Conservation (phyloP, 2,329 filamentous ascomycete genomes). For the Harringtonia aguacate region DNA sequence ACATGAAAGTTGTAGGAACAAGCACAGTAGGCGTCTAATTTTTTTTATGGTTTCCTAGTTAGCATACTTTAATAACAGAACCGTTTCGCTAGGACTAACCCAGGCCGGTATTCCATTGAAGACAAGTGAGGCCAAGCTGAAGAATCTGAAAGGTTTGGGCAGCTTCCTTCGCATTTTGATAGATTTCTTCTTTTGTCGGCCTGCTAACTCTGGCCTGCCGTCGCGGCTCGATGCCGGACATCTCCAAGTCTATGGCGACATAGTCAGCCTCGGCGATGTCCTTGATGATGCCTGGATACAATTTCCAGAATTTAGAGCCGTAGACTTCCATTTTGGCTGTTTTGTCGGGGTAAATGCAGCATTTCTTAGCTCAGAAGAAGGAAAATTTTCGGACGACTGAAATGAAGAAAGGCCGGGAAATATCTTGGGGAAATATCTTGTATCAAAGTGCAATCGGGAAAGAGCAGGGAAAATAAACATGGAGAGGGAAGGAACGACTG, state of each 20-base stretch:
- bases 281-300: slow-evolving; percentile 19
- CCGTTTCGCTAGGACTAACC: slow-evolving; percentile 3
- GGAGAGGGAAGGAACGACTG: too few relatives aligned
- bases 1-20: slow-evolving; percentile 21
- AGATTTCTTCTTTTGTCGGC: slow-evolving; percentile 12
- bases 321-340: slow-evolving; percentile 17
- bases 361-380: too few relatives aligned
- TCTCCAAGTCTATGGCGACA: slow-evolving; percentile 26
- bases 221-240: slow-evolving; percentile 20
- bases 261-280: slow-evolving; percentile 19
- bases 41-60: background rate
- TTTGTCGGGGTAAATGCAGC: too few relatives aligned
- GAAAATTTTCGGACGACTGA: background rate
- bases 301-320: slow-evolving; percentile 16
- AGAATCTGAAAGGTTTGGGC: slow-evolving; percentile 21
- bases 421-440: too few relatives aligned
- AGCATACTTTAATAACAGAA: background rate
- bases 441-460: too few relatives aligned
- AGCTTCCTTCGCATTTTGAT: slow-evolving; percentile 17
- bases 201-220: background rate
- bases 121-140: slow-evolving; percentile 25
- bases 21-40: slow-evolving; percentile 11
- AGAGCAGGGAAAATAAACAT: too few relatives aligned
- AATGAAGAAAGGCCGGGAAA: background rate
- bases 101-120: slow-evolving; percentile 7